phyloP scores from a whole-genome alignment of 2,329 filamentous ascomycete species.

The Thielaviopsis musarum region DNA sequence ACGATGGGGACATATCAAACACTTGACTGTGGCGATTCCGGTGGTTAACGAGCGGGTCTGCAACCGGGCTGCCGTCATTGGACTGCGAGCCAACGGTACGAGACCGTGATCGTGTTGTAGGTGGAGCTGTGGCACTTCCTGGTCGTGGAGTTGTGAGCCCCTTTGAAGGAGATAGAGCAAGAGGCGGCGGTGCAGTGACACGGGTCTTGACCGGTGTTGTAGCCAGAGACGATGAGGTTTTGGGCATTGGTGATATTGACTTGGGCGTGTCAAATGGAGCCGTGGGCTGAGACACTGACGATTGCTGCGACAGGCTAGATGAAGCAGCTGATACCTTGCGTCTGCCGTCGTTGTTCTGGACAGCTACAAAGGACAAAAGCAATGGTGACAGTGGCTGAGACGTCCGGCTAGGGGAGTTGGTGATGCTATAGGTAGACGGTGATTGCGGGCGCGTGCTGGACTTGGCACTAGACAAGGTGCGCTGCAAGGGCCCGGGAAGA shows the following conservation, averaged over 20 bases:
- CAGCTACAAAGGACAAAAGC: slow-evolving; percentile 90
- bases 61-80: slow-evolving; percentile 72
- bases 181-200: slow-evolving; percentile 31
- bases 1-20: slow-evolving; percentile 91
- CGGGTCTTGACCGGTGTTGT: slow-evolving; percentile 42
- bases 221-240: slow-evolving; percentile 37
- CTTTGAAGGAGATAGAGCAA: slow-evolving; percentile 48
- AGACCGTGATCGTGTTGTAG: slow-evolving; percentile 55
- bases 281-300: slow-evolving; percentile 21
- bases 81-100: slow-evolving; percentile 88
- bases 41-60: slow-evolving; percentile 54
- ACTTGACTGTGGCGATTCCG: slow-evolving; percentile 87
- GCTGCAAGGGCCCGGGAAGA: slow-evolving; percentile 61
- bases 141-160: slow-evolving; percentile 42
- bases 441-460: slow-evolving; percentile 65
- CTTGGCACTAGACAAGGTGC: slow-evolving; percentile 71
- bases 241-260: slow-evolving; percentile 37
- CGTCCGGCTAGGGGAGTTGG: slow-evolving; percentile 37
- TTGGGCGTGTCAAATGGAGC: slow-evolving; percentile 5
- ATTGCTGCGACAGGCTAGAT: slow-evolving; percentile 67
- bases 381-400: slow-evolving; percentile 66
- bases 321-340: slow-evolving; percentile 87
- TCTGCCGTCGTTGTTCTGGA: slow-evolving; percentile 57
- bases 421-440: slow-evolving; percentile 62
- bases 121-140: slow-evolving; percentile 36